These are phyloP conservation scores for Wickerhamiella azyma DNA, from an alignment of 805 yeast species.

Conservation along the genomic window DNA sequence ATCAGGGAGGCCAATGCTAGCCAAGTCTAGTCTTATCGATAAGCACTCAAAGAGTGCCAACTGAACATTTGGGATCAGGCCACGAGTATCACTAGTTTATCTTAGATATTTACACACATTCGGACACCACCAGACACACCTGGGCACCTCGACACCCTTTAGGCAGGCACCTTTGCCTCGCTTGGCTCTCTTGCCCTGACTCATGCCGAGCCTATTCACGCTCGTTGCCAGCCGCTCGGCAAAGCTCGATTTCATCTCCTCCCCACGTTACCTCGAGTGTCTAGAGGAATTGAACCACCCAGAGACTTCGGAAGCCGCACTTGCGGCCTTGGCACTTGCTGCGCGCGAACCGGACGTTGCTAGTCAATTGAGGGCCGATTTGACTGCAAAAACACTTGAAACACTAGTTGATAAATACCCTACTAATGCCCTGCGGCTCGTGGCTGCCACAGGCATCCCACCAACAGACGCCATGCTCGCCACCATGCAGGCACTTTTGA, in stretches of 20 bases:
- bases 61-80: no score
- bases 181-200: no score
- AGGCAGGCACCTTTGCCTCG: no score
- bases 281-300: background rate
- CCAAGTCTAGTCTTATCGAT: no score
- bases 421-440: background rate
- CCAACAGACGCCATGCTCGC: background rate
- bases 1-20: no score
- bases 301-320: background rate
- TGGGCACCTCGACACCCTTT: no score
- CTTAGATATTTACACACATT: no score
- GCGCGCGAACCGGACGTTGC: conserved; percentile 5
- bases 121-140: no score
- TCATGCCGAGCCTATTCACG: background rate
- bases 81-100: no score
- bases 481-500: background rate
- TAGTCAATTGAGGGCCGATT: background rate
- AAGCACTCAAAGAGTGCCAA: no score
- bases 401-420: background rate
- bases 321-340: background rate
- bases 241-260: background rate
- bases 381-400: background rate
- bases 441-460: background rate
- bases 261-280: background rate
- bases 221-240: background rate